Percentiles rank a stretch among this genome's conserved stretches.
Conservation (phyloP, 345 rosid genomes). For the Draba incana region DNA sequence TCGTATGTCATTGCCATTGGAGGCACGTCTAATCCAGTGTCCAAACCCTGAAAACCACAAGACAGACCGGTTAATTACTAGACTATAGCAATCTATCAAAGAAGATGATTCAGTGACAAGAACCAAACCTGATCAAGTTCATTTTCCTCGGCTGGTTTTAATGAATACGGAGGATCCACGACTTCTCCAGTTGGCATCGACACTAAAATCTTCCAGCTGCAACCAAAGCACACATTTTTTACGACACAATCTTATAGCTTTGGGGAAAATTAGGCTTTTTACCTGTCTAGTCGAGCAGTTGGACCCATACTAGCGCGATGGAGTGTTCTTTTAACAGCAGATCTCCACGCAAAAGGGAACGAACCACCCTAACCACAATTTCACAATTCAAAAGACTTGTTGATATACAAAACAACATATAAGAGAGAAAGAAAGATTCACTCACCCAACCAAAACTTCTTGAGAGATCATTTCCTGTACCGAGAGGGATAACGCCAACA, state of each 20-base stretch:
- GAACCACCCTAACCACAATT: conserved; percentile 78
- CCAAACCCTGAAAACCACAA: conserved; percentile 61
- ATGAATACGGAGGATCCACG: conserved; percentile 77
- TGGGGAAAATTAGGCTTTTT: not conserved
- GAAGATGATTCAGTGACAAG: conserved; percentile 13
- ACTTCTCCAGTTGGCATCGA: conserved; percentile 75
- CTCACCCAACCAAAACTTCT: conserved; percentile 99
- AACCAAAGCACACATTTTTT: not conserved
- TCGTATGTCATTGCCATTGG: conserved; percentile 59
- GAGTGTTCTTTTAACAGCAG: conserved; percentile 79
- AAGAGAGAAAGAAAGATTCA: conserved; percentile 16
- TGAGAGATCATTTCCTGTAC: conserved; percentile 95
- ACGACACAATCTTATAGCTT: not conserved
- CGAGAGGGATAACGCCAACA: conserved; percentile 88
- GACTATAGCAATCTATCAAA: not conserved
- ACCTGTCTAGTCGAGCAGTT: conserved; percentile 81
- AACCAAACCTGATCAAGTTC: conserved; percentile 66
- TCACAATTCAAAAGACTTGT: conserved; percentile 29
- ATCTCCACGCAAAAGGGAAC: conserved; percentile 95
- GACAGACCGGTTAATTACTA: conserved; percentile 12
- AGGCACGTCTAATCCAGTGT: conserved; percentile 58
- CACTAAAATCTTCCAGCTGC: conserved; percentile 81
- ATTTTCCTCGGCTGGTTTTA: conserved; percentile 63
- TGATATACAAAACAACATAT: not conserved
- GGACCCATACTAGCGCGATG: conserved; percentile 62